Evolutionary conservation across 108 stramenopile species (phyloP).

Genomic region (Nitzschia palea): DNA sequence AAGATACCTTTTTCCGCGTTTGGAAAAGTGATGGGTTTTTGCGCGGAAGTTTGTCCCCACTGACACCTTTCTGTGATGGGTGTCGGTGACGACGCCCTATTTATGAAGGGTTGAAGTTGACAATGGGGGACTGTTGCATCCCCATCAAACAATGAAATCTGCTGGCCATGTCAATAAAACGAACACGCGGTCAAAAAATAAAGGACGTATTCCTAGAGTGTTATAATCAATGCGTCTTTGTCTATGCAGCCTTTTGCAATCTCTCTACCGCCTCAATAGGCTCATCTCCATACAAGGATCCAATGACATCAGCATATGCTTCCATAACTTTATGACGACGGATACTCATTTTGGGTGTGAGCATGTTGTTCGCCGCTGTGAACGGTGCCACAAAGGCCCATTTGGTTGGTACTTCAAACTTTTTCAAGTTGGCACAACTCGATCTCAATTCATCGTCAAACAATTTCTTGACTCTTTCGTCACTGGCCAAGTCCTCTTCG

Average conservation of each 20-base stretch:
- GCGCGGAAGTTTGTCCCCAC: too few relatives aligned
- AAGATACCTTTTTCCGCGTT: slow-evolving; percentile 13
- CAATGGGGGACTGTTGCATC: too few relatives aligned
- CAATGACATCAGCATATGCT: slow-evolving; percentile 75
- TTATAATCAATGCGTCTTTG: too few relatives aligned
- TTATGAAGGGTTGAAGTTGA: too few relatives aligned
- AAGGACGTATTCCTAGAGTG: too few relatives aligned
- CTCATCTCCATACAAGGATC: slow-evolving; percentile 66
- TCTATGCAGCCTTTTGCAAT: background rate
- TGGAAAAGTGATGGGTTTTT: too few relatives aligned
- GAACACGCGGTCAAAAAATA: too few relatives aligned
- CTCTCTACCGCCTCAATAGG: background rate
- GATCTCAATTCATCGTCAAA: slow-evolving; percentile 69
- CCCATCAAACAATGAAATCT: too few relatives aligned
- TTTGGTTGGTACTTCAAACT: slow-evolving; percentile 81
- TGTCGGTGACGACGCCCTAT: too few relatives aligned
- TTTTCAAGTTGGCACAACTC: slow-evolving; percentile 72
- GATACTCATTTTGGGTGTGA: slow-evolving; percentile 94
- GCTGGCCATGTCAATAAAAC: too few relatives aligned
- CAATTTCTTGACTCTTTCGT: slow-evolving; percentile 62
- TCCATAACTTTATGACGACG: slow-evolving; percentile 88
- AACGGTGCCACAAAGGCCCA: slow-evolving; percentile 91
- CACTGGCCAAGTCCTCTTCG: slow-evolving; percentile 73
- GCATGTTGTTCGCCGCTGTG: slow-evolving; percentile 88
- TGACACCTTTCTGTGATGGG: too few relatives aligned